Evolutionary conservation across 495 filamentous ascomycete species (phyloP), one percentile per base, ranked within the genome.

Genomic region (Penicillium crystallinum): DNA sequence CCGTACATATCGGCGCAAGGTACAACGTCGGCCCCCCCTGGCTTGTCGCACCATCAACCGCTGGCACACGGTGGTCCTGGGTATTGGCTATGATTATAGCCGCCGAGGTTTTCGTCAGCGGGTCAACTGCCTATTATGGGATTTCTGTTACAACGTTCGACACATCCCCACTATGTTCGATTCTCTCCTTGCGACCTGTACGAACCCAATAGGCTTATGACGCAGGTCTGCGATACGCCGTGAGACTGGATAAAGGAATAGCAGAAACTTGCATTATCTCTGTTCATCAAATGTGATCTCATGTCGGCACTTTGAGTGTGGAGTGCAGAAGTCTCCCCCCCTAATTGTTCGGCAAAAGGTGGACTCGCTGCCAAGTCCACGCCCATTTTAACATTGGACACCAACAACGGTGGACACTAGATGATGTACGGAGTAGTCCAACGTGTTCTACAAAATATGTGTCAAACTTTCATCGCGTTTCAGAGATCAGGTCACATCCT

Each of bases 1-100:
- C 52, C 23, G 37, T 51, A 29, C 48, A 37, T 33, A 49, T 21
- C 34, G 36, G 36, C 29, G 36, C 51, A 52, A 44, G 39, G 49
- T 30, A 44, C 49, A 25, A 41, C 6, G n/a, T 23, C 8, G 7
- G 9, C 25, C n/a, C 49, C 23, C 49, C 49, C 49, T 52, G 41
- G 15, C 27, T 33, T 45, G 39, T 52, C 49, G 49, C 48, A 45
- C 41, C 49, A 45, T 52, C 22, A 36, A 35, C 40, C 33, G 34
- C 49, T 21, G 38, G 19, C 29, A 23, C 15, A 19, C 50, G 36
- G 46, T 49, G 25, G 50, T 39, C 38, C 9, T 49, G 31, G 42
- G 45, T 18, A 53, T 59, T 58, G 56, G 59, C 50, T 49, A 39
- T 46, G 37, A 7, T 35, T 35, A 25, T 59, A 55, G 49, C 56